Conservation (phyloP, 2,329 filamentous ascomycete species). For the Macrophomina pseudophaseolina region DNA sequence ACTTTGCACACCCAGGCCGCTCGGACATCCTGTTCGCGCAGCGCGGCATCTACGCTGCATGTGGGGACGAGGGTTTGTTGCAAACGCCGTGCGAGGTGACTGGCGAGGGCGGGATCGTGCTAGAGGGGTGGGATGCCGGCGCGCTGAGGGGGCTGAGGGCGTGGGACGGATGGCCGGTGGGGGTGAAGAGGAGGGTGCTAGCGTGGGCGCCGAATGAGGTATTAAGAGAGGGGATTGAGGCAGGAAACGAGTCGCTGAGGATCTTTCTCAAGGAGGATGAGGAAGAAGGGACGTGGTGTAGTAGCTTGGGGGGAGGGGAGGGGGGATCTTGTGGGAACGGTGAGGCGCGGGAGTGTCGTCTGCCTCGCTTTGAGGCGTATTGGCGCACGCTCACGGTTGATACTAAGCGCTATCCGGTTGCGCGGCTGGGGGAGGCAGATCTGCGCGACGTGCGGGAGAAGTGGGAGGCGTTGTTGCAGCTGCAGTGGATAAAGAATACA, state of each 20-base stretch:
- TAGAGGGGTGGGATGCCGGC: not conserved
- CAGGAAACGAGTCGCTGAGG: not conserved
- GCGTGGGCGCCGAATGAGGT: not conserved
- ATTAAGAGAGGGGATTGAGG: not conserved
- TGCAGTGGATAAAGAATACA: too few species aligned
- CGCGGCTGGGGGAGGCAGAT: slow-evolving; percentile 41
- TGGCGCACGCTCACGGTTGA: slow-evolving; percentile 22
- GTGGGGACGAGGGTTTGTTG: not conserved
- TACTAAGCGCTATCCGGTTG: not conserved
- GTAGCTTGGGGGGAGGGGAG: too few species aligned
- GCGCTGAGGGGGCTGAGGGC: not conserved
- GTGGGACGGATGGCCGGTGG: not conserved
- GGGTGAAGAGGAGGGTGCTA: not conserved
- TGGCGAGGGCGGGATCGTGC: not conserved
- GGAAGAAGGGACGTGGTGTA: not conserved
- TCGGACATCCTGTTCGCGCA: slow-evolving; percentile 18
- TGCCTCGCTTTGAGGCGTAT: not conserved
- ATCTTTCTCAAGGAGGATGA: not conserved
- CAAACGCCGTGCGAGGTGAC: not conserved
- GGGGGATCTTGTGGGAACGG: too few species aligned
- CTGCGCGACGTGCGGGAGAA: slow-evolving; percentile 43
- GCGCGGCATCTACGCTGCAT: slow-evolving; percentile 9
- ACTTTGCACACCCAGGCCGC: slow-evolving; percentile 27
- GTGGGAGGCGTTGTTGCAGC: not conserved
- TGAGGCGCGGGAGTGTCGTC: too few species aligned